Percentiles rank a stretch among this genome's conserved stretches.
Evolutionary conservation across 495 filamentous ascomycete species (phyloP).

Genomic region (Xylaria acuta): DNA sequence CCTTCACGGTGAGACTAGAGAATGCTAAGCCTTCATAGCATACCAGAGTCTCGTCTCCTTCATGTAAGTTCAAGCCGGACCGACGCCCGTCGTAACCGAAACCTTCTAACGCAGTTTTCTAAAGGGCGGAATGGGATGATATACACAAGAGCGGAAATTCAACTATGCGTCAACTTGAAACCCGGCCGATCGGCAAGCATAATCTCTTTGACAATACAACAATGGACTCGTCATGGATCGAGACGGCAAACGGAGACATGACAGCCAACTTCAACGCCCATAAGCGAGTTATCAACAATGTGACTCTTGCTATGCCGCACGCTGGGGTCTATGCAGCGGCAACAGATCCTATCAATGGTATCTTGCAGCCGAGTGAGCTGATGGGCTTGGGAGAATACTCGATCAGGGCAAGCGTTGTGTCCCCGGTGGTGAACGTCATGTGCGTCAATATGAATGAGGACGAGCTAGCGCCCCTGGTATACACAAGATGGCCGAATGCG

Average conservation of each 20-base stretch:
- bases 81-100: slow-evolving; percentile 40
- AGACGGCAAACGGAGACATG: slow-evolving; percentile 53
- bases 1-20: neutral
- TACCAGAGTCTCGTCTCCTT: slow-evolving; percentile 47
- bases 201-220: slow-evolving; percentile 72
- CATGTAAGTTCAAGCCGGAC: slow-evolving; percentile 31
- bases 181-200: slow-evolving; percentile 59
- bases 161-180: slow-evolving; percentile 42
- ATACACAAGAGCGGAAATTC: slow-evolving; percentile 46
- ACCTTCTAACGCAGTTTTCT: slow-evolving; percentile 50
- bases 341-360: slow-evolving; percentile 62
- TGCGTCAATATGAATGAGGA: slow-evolving; percentile 65
- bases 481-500: slow-evolving; percentile 59
- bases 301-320: slow-evolving; percentile 77
- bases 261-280: slow-evolving; percentile 51
- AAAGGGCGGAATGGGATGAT: slow-evolving; percentile 53
- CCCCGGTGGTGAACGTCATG: slow-evolving; percentile 70
- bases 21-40: slow-evolving; percentile 20
- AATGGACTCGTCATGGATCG: slow-evolving; percentile 66
- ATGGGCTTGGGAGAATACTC: slow-evolving; percentile 69
- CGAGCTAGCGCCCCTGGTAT: slow-evolving; percentile 69
- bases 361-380: slow-evolving; percentile 70
- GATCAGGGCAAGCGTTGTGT: slow-evolving; percentile 68
- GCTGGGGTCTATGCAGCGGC: slow-evolving; percentile 68
- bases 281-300: slow-evolving; percentile 68